Base-by-base conservation (phyloP, 805 yeast species). In the Spathaspora arborariae region DNA sequence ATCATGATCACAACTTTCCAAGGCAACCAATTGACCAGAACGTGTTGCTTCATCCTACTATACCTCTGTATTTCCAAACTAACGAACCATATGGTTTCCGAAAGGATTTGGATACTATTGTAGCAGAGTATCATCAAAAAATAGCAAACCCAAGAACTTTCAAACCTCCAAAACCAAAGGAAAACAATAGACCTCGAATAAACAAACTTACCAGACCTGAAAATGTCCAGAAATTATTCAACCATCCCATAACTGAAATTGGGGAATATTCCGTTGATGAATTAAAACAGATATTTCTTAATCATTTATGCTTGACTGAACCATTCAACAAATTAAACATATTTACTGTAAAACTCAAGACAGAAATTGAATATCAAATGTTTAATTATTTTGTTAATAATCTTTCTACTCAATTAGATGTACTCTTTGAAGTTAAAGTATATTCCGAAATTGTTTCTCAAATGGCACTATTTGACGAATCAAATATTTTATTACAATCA, bases 161-260 rank as follows among this genome's bases (percentile, higher is more conserved):
- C 59, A 65, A 64, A 46, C 75, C 75, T 10, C 61, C 56, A 9
- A 64, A 62, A 35, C 67, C 74, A 13, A 70, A 70, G 49, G 57
- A 57, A 45, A 69, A 70, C 51, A 52, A 63, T 18, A 57, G 62
- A 37, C 75, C 75, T 2, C 55, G 72, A 27, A 70, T 70, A 51
- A 62, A 68, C 51, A 66, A 64, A 45, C 55, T 69, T 24, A 54
- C 54, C 2, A 20, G 16, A 9, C 21, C 30, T 3, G 19, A 40
- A 5, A 11, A 13, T 20, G 11, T 10, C 20, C 21, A 22, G 21
- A 40, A 15, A 22, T 6, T 34, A 2, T 16, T 55, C 16, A 62
- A 60, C 5, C 70, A 65, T 39, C 46, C 51, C 13, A 56, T 61
- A 27, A 50, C 51, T 19, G 69, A 65, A 42, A 57, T 30, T 22